These are phyloP conservation scores for Candida gigantensis DNA, from an alignment of 1,139 yeast genomes.

Conservation along the genomic window DNA sequence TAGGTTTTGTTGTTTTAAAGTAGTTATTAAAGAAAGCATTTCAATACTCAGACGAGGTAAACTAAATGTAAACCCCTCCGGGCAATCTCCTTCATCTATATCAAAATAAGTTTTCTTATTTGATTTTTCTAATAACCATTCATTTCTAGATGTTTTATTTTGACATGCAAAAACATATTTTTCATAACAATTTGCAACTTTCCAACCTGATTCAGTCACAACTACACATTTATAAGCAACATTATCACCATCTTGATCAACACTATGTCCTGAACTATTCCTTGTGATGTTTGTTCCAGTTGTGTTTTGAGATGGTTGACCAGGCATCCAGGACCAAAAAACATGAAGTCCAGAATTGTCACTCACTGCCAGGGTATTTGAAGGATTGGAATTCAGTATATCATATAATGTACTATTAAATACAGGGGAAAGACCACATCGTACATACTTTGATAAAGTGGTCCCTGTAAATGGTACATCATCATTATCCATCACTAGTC, in stretches of 20 bases:
- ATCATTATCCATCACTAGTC: slow-evolving; percentile 37
- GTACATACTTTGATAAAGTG: slow-evolving; percentile 36
- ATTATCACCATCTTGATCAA: slow-evolving; percentile 17
- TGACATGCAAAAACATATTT: slow-evolving; percentile 59
- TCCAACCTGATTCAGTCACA: slow-evolving; percentile 52
- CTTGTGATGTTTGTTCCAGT: background rate
- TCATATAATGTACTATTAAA: slow-evolving; percentile 38
- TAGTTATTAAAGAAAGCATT: slow-evolving; percentile 30
- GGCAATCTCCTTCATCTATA: slow-evolving; percentile 48
- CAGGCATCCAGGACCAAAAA: slow-evolving; percentile 73
- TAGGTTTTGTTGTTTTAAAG: slow-evolving; percentile 19
- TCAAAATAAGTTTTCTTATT: slow-evolving; percentile 51
- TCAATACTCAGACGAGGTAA: slow-evolving; percentile 56
- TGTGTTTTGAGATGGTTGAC: slow-evolving; percentile 43
- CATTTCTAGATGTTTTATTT: slow-evolving; percentile 32
- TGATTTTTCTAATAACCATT: slow-evolving; percentile 49
- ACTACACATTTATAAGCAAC: slow-evolving; percentile 65
- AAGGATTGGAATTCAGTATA: slow-evolving; percentile 18
- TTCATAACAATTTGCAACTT: slow-evolving; percentile 63
- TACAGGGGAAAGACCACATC: slow-evolving; percentile 64
- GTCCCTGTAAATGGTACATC: slow-evolving; percentile 30
- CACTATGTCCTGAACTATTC: slow-evolving; percentile 1
- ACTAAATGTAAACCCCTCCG: slow-evolving; percentile 50
- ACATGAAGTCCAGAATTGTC: slow-evolving; percentile 27
- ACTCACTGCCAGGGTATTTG: slow-evolving; percentile 4